Evolutionary conservation across 2,329 filamentous ascomycete species (phyloP).

Genomic region (Diaporthe sp.): DNA sequence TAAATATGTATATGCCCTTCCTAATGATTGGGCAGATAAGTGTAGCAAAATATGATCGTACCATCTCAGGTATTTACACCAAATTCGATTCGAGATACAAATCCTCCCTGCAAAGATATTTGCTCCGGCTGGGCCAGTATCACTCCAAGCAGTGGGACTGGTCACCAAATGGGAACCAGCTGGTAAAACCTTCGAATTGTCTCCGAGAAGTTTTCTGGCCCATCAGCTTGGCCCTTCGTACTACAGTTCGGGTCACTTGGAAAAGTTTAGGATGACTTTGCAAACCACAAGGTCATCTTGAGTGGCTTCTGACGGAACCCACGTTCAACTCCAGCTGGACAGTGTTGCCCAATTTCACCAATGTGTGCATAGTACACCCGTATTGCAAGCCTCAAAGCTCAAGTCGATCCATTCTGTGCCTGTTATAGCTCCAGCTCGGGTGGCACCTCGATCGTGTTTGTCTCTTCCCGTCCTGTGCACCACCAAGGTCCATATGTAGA

Average conservation of each 20-base stretch:
- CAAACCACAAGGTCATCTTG: too few species aligned
- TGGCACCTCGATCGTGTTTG: slow-evolving; percentile 3
- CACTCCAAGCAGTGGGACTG: not conserved
- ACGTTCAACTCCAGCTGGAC: not conserved
- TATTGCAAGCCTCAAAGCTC: not conserved
- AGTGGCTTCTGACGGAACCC: not conserved
- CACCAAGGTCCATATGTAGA: not conserved
- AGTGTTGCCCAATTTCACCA: not conserved
- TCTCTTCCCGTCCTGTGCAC: not conserved
- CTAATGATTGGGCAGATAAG: not conserved
- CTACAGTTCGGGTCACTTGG: not conserved
- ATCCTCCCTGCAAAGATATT: not conserved
- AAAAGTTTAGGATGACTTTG: too few species aligned
- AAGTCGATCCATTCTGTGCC: not conserved
- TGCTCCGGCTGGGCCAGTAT: not conserved
- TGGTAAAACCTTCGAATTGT: not conserved
- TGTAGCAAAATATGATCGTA: not conserved
- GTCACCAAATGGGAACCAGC: not conserved
- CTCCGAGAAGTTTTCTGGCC: not conserved
- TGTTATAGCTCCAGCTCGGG: not conserved
- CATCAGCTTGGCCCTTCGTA: not conserved
- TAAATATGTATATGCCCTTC: too few species aligned
- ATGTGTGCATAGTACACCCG: not conserved
- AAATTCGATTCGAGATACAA: not conserved
- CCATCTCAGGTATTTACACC: too few species aligned